These are phyloP conservation scores for Colletotrichum neosansevieriae DNA, from an alignment of 2,329 filamentous ascomycete species.

Conservation along the genomic window DNA sequence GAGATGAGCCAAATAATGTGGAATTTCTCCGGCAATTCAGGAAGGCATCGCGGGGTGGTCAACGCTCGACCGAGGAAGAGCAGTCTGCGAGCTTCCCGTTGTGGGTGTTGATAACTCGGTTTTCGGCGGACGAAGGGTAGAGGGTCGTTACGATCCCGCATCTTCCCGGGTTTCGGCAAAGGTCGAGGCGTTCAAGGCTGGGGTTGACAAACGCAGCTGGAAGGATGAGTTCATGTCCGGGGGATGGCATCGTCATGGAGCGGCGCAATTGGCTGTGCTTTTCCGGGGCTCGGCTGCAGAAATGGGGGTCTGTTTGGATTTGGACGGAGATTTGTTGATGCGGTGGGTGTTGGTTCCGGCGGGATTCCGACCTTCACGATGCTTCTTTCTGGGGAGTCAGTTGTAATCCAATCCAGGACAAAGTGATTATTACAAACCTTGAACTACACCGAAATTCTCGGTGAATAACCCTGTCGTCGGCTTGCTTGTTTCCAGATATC, in stretches of 20 bases:
- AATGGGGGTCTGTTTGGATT: neutral
- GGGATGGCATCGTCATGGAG: conserved; percentile 29
- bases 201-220: conserved; percentile 15
- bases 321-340: conserved; percentile 35
- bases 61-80: conserved; percentile 32
- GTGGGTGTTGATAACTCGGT: conserved; percentile 13
- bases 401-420: no score
- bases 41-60: conserved; percentile 3
- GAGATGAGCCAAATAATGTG: conserved; percentile 31
- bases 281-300: conserved; percentile 18
- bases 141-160: conserved; percentile 30
- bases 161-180: conserved; percentile 39
- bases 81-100: neutral
- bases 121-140: conserved; percentile 35
- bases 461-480: conserved; percentile 1
- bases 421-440: neutral
- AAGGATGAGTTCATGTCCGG: conserved; percentile 28
- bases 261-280: conserved; percentile 33
- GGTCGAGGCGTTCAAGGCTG: conserved; percentile 21
- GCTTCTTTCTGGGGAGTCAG: neutral
- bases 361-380: conserved; percentile 22
- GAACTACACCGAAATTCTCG: conserved; percentile 14
- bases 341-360: neutral
- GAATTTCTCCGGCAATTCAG: conserved; percentile 28
- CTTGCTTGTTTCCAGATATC: neutral